These are phyloP conservation scores for Boechera divaricarpa DNA, from an alignment of 345 rosid genomes.

Conservation along the genomic window DNA sequence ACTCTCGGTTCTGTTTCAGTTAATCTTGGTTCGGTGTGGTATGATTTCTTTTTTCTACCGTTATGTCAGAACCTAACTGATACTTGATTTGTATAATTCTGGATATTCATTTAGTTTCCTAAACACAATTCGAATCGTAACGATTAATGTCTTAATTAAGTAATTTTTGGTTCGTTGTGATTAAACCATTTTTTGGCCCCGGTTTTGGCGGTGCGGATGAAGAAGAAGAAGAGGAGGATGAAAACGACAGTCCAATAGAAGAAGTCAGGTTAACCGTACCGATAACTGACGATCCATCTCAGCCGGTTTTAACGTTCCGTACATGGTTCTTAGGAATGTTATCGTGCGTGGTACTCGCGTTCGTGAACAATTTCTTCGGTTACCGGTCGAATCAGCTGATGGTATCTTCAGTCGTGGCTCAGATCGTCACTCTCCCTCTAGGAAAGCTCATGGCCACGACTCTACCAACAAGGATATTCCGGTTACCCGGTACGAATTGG, in stretches of 20 bases:
- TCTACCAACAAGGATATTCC: conserved; percentile 46
- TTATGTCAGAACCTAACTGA: background rate
- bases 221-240: conserved; percentile 30
- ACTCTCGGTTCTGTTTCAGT: background rate
- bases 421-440: conserved; percentile 54
- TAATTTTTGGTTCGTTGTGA: conserved; percentile 2
- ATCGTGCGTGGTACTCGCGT: conserved; percentile 54
- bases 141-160: background rate
- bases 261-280: conserved; percentile 67
- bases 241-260: conserved; percentile 63
- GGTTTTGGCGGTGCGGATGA: conserved; percentile 19
- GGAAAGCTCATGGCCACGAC: conserved; percentile 60
- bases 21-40: conserved; percentile 8
- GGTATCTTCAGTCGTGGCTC: conserved; percentile 49
- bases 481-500: conserved; percentile 47
- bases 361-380: conserved; percentile 58
- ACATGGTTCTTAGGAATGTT: conserved; percentile 60
- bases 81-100: no score
- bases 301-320: conserved; percentile 53
- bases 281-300: conserved; percentile 53
- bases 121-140: conserved; percentile 5
- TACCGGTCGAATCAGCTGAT: conserved; percentile 52
- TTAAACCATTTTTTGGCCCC: background rate
- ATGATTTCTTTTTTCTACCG: background rate
- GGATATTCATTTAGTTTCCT: background rate